These are phyloP conservation scores for Punctularia strigosozonata DNA, from an alignment of 768 basidiomycete genomes.

Conservation along the genomic window DNA sequence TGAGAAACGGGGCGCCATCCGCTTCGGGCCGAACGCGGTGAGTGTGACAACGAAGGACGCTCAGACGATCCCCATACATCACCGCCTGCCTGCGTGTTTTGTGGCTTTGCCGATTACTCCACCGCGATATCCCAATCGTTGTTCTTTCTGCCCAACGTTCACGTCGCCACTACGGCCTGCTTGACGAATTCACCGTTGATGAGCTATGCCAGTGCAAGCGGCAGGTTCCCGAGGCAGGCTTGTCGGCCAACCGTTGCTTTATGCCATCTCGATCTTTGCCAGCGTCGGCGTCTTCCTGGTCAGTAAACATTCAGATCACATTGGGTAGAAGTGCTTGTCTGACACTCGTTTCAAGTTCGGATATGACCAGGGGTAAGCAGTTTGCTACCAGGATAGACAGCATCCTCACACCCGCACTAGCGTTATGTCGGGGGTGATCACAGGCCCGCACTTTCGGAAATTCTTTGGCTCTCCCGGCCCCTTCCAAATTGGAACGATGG, in stretches of 20 bases:
- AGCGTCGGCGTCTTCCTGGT: conserved; percentile 83
- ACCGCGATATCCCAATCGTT: too few relatives aligned
- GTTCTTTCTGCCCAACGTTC: too few relatives aligned
- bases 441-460: conserved; percentile 67
- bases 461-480: conserved; percentile 74
- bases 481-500: conserved; percentile 82
- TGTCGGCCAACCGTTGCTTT: conserved; percentile 69
- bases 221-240: conserved; percentile 32
- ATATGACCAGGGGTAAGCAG: conserved; percentile 74
- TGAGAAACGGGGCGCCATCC: background rate
- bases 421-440: conserved; percentile 90
- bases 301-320: conserved; percentile 15
- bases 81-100: too few relatives aligned
- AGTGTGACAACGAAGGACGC: too few relatives aligned
- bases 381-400: background rate
- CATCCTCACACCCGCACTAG: conserved; percentile 22
- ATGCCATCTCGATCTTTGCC: conserved; percentile 69
- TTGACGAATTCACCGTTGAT: conserved; percentile 17
- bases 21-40: too few relatives aligned
- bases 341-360: conserved; percentile 42
- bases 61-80: too few relatives aligned
- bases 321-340: conserved; percentile 1
- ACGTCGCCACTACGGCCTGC: background rate
- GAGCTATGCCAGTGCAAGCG: conserved; percentile 43
- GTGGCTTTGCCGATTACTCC: too few relatives aligned